Conservation (phyloP, 768 basidiomycete genomes). For the Pisolithus orientalis region DNA sequence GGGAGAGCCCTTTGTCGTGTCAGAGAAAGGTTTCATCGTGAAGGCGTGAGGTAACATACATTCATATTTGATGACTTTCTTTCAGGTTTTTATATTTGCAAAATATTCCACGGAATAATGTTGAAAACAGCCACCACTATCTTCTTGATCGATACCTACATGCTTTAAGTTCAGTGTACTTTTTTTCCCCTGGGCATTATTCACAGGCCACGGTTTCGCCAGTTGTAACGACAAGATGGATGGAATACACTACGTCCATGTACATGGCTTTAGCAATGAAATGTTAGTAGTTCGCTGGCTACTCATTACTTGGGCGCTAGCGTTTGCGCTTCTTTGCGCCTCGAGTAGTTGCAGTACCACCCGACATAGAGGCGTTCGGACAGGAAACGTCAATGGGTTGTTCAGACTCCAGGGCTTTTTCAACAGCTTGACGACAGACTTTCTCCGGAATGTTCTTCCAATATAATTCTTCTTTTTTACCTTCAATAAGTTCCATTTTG, state of each 20-base stretch:
- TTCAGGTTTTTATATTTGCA: too few species aligned
- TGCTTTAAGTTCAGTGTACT: constrained; percentile 7
- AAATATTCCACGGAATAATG: too few species aligned
- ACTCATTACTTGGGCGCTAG: background rate
- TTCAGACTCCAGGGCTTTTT: constrained; percentile 29
- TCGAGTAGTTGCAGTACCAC: background rate
- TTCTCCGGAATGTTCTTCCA: constrained; percentile 80
- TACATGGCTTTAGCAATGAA: background rate
- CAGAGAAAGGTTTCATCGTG: constrained; percentile 38
- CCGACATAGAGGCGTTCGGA: background rate
- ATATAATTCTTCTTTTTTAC: constrained; percentile 63
- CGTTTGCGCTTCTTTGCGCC: background rate
- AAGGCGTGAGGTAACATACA: constrained; percentile 14
- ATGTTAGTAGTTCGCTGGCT: too few species aligned
- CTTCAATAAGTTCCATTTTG: constrained; percentile 49
- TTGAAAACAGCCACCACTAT: background rate
- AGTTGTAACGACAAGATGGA: background rate
- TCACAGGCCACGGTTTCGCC: background rate
- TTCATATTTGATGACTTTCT: background rate
- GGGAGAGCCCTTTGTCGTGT: constrained; percentile 55
- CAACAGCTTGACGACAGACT: constrained; percentile 55
- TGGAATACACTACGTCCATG: background rate
- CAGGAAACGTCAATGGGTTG: too few species aligned
- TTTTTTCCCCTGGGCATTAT: constrained; percentile 7
- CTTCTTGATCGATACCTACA: background rate